A percentile compares a stretch with the other conserved stretches of the same genome.
Evolutionary conservation across 805 yeast genomes (phyloP).

Genomic region (Kluyveromyces starmeri): DNA sequence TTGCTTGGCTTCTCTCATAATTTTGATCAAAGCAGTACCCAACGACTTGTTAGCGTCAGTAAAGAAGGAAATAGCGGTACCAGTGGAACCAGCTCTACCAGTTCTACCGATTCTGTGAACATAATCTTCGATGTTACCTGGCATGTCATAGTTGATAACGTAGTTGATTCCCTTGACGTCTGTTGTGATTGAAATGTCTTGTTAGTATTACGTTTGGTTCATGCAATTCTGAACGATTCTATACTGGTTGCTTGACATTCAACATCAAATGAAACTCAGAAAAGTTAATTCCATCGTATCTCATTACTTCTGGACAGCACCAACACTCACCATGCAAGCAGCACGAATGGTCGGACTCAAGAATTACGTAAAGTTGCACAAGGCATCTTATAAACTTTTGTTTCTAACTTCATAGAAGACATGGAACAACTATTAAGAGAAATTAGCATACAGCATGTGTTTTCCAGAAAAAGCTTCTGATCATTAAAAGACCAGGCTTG

Average conservation of each 20-base stretch:
- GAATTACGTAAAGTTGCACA: no score
- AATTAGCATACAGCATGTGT: no score
- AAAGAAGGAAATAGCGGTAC: conserved; percentile 92
- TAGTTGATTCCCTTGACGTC: conserved; percentile 96
- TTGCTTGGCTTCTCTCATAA: conserved; percentile 94
- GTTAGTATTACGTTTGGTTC: conserved; percentile 19
- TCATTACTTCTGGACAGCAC: no score
- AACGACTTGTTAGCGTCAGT: conserved; percentile 78
- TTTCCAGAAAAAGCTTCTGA: no score
- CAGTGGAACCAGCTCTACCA: conserved; percentile 99
- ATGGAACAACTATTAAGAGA: conserved; percentile 4
- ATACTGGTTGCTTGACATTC: no score
- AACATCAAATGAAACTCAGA: no score
- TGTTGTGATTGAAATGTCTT: conserved; percentile 31
- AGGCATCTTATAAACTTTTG: conserved; percentile 4
- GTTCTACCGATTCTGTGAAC: conserved; percentile 99
- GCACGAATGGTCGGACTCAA: no score
- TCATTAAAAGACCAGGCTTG: no score
- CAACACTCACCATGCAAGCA: no score
- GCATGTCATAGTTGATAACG: conserved; percentile 91
- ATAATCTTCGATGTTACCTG: conserved; percentile 95
- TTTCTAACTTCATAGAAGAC: conserved; percentile 7
- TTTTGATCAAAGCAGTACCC: conserved; percentile 83
- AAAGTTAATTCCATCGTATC: no score
- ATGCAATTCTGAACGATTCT: no score